Evolutionary conservation across 1,284 basidiomycete genomes (phyloP), one percentile per base, ranked within the genome.

Genomic region (Earliella scabrosa): DNA sequence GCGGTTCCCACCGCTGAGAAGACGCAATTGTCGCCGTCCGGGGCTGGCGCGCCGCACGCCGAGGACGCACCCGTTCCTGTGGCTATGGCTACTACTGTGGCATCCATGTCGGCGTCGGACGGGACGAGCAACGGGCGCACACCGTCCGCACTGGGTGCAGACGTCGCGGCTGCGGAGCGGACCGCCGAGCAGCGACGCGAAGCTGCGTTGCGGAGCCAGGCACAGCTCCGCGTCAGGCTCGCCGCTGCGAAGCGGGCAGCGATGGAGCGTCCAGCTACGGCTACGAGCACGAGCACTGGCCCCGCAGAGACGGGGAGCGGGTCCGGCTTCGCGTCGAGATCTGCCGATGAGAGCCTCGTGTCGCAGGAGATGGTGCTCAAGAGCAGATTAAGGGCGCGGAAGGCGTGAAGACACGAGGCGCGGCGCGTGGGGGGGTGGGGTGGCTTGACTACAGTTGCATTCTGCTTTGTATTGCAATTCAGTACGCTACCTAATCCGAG

Each of bases 161-260:
- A 55, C 41, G 46, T 29, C 51, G 54, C 48, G 45, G 40, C 60
- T 52, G 56, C 56, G 57, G 60, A 50, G 58, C 59, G 55, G 57
- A 50, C 47, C 51, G 59, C 62, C 47, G 58, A 60, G 34, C n/a
- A n/a, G n/a, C 55, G 55, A 32, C 52, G 59, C 73, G 56, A 83
- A 83, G 67, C 75, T 69, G 59, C 72, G 59, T 70, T 85, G 63
- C 78, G 81, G 57, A 70, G 69, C 44, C 79, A 81, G 63, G 79
- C 80, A 47, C 79, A 75, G 56, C 65, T 85, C 63, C 77, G 75
- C 20, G 74, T 76, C 34, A 77, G 80, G 50, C 74, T 86, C 31
- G 79, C 77, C 16, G 77, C 77, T 41, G 81, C 78, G 59, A 82
- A 77, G 67, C 72, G 73, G 52, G 60, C 59, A 48, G 51, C 63